These are phyloP conservation scores for Phyllachora maydis DNA, from an alignment of 2,329 filamentous ascomycete species.

Conservation along the genomic window DNA sequence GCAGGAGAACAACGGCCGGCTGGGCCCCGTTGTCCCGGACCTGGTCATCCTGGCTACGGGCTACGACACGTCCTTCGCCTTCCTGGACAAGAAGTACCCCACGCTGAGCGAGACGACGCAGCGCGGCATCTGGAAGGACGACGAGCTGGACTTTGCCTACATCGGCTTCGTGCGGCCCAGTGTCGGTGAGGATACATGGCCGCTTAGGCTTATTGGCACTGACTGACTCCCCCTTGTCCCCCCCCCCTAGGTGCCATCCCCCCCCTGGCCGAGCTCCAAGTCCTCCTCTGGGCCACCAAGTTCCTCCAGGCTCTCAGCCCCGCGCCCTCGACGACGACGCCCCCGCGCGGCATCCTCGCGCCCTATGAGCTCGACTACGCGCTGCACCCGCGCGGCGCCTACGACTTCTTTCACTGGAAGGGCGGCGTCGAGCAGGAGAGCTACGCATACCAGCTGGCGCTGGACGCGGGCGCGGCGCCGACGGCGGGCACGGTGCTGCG, in stretches of 20 bases:
- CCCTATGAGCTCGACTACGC: conserved; percentile 18
- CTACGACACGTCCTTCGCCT: conserved; percentile 14
- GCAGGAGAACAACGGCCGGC: conserved; percentile 4
- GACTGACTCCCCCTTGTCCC: conserved; percentile 1
- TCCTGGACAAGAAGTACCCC: conserved; percentile 17
- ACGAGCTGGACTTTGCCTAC: conserved; percentile 18
- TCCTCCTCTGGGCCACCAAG: conserved; percentile 25
- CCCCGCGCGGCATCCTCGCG: conserved; percentile 9
- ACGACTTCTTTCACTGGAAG: conserved; percentile 13
- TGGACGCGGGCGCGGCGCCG: conserved; percentile 22
- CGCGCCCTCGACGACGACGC: too few relatives aligned
- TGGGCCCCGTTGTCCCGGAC: conserved; percentile 11
- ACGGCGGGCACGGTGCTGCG: conserved; percentile 12
- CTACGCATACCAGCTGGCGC: conserved; percentile 25
- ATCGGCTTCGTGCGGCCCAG: conserved; percentile 25
- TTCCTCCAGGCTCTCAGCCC: too few relatives aligned
- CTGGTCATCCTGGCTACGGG: conserved; percentile 15
- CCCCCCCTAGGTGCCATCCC: conserved; percentile 19
- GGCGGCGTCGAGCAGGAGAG: conserved; percentile 25
- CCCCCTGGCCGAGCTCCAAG: conserved; percentile 24
- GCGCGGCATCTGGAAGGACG: conserved; percentile 26
- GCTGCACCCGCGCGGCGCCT: conserved; percentile 13
- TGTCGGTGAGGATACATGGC: conserved; percentile 17
- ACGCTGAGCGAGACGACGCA: conserved; percentile 24
- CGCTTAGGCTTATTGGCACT: not conserved